A percentile compares a stretch with the other conserved stretches of the same genome.
These are phyloP conservation scores for Bombardia bombarda DNA, from an alignment of 495 filamentous ascomycete species.

Conservation along the genomic window DNA sequence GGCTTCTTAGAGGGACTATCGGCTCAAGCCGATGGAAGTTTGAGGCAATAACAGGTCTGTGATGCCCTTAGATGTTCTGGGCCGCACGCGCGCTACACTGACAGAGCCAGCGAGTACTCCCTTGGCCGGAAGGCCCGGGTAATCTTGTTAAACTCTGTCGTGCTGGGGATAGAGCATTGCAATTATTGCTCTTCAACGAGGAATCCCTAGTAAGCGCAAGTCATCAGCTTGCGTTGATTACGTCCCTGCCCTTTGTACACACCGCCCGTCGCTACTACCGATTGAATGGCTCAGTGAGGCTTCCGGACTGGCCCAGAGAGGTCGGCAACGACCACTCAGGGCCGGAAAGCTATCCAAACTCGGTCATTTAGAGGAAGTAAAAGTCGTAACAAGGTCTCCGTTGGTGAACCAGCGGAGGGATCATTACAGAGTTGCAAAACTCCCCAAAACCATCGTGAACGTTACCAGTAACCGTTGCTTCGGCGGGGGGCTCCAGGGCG, in stretches of 20 bases:
- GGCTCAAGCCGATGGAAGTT: slow-evolving; percentile 57
- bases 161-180: slow-evolving; percentile 47
- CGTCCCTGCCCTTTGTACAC: slow-evolving; percentile 67
- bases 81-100: slow-evolving; percentile 67
- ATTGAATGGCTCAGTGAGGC: slow-evolving; percentile 70
- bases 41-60: slow-evolving; percentile 66
- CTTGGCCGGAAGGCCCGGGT: slow-evolving; percentile 62
- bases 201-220: slow-evolving; percentile 68
- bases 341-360: slow-evolving; percentile 67
- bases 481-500: slow-evolving; percentile 25
- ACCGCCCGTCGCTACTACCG: slow-evolving; percentile 67
- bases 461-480: slow-evolving; percentile 27
- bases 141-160: neutral
- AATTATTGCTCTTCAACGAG: slow-evolving; percentile 77
- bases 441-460: slow-evolving; percentile 24
- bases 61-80: slow-evolving; percentile 67
- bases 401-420: slow-evolving; percentile 66
- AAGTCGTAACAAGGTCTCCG: slow-evolving; percentile 71
- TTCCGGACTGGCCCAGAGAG: slow-evolving; percentile 59
- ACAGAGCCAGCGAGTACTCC: slow-evolving; percentile 63
- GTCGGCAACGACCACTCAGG: slow-evolving; percentile 55
- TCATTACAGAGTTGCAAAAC: slow-evolving; percentile 46
- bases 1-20: slow-evolving; percentile 51
- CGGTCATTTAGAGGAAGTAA: slow-evolving; percentile 71
- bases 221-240: slow-evolving; percentile 70